Evolutionary conservation across 2,329 filamentous ascomycete species (phyloP).

Genomic region (Zopfia rhizophila): DNA sequence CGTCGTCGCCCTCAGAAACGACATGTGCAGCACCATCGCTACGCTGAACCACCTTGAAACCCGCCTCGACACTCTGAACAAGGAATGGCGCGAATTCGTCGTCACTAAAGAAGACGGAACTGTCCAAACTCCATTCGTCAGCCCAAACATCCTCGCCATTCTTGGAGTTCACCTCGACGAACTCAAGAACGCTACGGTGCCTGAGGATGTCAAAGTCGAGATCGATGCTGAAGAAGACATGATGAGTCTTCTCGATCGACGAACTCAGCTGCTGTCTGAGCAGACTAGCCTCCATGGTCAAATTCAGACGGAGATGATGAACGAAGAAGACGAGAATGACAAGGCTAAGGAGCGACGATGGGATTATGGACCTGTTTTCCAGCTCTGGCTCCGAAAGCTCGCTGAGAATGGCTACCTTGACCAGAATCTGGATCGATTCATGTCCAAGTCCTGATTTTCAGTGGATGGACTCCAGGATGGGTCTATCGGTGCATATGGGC

Average conservation of each 20-base stretch:
- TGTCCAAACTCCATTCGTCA: conserved; percentile 11
- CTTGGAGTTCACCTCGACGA: conserved; percentile 25
- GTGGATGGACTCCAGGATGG: too few relatives aligned
- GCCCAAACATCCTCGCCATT: conserved; percentile 24
- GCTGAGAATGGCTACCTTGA: conserved; percentile 72
- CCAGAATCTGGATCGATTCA: conserved; percentile 37
- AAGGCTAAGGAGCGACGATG: conserved; percentile 67
- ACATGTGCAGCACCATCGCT: conserved; percentile 59
- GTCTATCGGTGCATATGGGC: too few relatives aligned
- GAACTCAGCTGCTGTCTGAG: conserved; percentile 23
- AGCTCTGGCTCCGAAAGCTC: conserved; percentile 74
- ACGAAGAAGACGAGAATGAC: conserved; percentile 61
- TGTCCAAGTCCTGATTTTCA: too few relatives aligned
- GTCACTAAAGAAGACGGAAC: conserved; percentile 36
- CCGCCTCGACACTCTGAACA: conserved; percentile 50
- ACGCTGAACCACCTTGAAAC: conserved; percentile 53
- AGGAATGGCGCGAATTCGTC: conserved; percentile 57
- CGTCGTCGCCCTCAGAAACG: conserved; percentile 57
- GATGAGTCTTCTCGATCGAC: conserved; percentile 32
- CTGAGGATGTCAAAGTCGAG: conserved; percentile 19
- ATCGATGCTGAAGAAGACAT: conserved; percentile 33
- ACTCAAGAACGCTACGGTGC: conserved; percentile 25
- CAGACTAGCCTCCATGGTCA: conserved; percentile 41
- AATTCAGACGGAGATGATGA: conserved; percentile 61
- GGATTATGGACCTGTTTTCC: conserved; percentile 76